Evolutionary conservation across 257 asterid genomes (phyloP).

Genomic region (Lantana camara): DNA sequence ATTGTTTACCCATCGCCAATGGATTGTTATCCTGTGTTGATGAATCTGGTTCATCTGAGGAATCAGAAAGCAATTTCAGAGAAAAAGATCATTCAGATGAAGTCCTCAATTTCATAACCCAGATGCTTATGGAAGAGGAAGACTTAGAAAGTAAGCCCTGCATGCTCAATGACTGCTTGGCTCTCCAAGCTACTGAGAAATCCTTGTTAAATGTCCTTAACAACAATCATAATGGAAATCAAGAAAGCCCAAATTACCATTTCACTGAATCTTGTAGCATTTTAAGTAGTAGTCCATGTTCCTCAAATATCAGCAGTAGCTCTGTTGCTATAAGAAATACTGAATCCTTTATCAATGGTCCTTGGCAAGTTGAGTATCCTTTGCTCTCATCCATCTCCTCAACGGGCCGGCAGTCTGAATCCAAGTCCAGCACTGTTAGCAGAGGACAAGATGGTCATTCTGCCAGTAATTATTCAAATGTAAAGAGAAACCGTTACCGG

Average conservation of each 20-base stretch:
- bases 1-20: not conserved
- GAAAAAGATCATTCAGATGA: slow-evolving; percentile 57
- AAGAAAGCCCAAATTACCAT: slow-evolving; percentile 3
- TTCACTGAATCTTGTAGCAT: slow-evolving; percentile 33
- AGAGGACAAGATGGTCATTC: no score
- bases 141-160: slow-evolving; percentile 63
- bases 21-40: slow-evolving; percentile 8
- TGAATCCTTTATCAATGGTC: no score
- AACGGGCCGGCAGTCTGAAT: no score
- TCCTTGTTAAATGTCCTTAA: slow-evolving; percentile 60
- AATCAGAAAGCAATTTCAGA: slow-evolving; percentile 8
- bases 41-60: slow-evolving; percentile 35
- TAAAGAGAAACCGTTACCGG: slow-evolving; percentile 40
- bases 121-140: slow-evolving; percentile 78
- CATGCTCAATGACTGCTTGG: slow-evolving; percentile 70
- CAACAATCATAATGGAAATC: slow-evolving; percentile 24
- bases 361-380: no score
- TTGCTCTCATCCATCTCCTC: no score
- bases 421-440: no score
- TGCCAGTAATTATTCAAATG: no score
- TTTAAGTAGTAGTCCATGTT: slow-evolving; percentile 10
- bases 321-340: no score
- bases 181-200: slow-evolving; percentile 79
- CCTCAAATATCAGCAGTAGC: slow-evolving; percentile 26
- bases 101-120: slow-evolving; percentile 53